Percentiles rank a stretch among this genome's conserved stretches.
These are phyloP conservation scores for Brassica incana DNA, from an alignment of 345 rosid species.

Conservation along the genomic window DNA sequence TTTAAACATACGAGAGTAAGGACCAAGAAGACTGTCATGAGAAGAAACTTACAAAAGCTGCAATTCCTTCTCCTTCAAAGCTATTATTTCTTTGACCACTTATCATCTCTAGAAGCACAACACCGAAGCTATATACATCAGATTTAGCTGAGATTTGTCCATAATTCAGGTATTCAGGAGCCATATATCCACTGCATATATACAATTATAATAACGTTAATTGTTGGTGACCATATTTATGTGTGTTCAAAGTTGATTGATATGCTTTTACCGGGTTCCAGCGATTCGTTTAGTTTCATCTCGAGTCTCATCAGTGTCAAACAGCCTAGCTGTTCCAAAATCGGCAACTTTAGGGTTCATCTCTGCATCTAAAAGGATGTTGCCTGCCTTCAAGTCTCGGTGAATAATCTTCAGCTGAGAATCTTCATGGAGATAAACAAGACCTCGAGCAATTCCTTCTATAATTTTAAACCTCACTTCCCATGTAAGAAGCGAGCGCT, in stretches of 20 bases:
- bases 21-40: not conserved
- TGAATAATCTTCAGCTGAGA: constrained; percentile 39
- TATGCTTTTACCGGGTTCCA: not conserved
- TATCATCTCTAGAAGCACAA: constrained; percentile 46
- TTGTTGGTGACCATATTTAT: not conserved
- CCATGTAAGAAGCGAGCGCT: constrained; percentile 27
- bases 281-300: constrained; percentile 38
- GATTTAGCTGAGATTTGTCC: constrained; percentile 49
- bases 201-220: not conserved
- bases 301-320: constrained; percentile 31
- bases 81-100: constrained; percentile 43
- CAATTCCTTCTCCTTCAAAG: constrained; percentile 15
- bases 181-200: constrained; percentile 50
- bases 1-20: not conserved
- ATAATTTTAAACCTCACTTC: constrained; percentile 35
- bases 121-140: constrained; percentile 49
- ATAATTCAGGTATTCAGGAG: constrained; percentile 42
- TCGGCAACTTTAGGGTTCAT: constrained; percentile 43
- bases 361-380: constrained; percentile 34
- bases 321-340: constrained; percentile 45
- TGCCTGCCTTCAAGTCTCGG: constrained; percentile 36
- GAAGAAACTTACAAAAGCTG: constrained; percentile 9
- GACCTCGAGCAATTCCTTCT: constrained; percentile 39
- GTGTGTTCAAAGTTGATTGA: not conserved
- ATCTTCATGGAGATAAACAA: constrained; percentile 42